These are phyloP conservation scores for Drosera spatulata DNA, from an alignment of 179 eudicot species.

Conservation along the genomic window DNA sequence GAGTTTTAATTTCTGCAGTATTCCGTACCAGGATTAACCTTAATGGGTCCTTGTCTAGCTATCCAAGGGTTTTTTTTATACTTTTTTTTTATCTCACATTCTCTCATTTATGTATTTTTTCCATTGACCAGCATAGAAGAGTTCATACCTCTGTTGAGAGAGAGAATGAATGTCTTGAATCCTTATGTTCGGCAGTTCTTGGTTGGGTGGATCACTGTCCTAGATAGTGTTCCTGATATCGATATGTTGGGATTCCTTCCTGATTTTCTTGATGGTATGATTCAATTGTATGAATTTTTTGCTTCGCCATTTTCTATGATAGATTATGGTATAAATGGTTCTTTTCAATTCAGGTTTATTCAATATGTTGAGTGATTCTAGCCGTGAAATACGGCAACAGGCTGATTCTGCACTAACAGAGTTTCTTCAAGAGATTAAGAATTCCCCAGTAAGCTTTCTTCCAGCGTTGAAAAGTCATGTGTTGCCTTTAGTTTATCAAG, in stretches of 20 bases:
- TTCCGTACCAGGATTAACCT: neutral
- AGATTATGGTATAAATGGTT: constrained; percentile 6
- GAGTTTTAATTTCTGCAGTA: neutral
- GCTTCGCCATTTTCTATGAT: neutral
- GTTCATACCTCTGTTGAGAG: constrained; percentile 95
- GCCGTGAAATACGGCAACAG: constrained; percentile 98
- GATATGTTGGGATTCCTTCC: constrained; percentile 99
- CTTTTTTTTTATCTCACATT: neutral
- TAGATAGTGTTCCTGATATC: constrained; percentile 98
- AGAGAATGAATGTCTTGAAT: constrained; percentile 95
- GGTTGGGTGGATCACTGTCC: constrained; percentile 99
- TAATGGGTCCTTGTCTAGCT: neutral
- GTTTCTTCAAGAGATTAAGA: constrained; percentile 95
- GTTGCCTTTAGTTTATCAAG: neutral
- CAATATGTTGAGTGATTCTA: constrained; percentile 94
- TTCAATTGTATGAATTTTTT: constrained; percentile 5
- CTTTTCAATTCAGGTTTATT: constrained; percentile 63
- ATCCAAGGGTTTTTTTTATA: neutral
- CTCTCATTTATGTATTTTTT: constrained; percentile 5
- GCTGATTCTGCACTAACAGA: constrained; percentile 98
- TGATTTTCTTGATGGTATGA: constrained; percentile 94
- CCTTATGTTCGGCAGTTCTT: constrained; percentile 98
- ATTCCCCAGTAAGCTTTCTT: constrained; percentile 71
- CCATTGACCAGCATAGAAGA: constrained; percentile 72
- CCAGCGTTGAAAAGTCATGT: neutral